Base-by-base conservation (phyloP, 2,329 filamentous ascomycete species). In the Neofusicoccum kwambonambiense region DNA sequence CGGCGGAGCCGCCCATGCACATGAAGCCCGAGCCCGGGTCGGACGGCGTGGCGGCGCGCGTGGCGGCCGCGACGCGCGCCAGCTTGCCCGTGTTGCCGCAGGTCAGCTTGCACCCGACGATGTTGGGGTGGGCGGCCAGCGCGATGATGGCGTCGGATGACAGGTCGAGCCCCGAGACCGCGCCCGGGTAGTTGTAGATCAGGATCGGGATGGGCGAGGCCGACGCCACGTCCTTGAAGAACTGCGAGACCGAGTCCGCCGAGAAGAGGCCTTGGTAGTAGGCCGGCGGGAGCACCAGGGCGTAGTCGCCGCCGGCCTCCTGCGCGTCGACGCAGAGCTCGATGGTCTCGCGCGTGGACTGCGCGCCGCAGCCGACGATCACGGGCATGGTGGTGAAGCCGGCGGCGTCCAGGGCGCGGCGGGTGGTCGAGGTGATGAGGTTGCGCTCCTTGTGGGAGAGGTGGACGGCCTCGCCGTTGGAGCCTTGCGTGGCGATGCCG, bases 381-480 rank as follows among this genome's bases (percentile, higher is more conserved):
- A 94, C 78, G 42, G 90, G 90, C 77, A 92, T 81, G 68, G 85
- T 78, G 0, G 81, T 73, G 76, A 86, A 91, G 2, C 90, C 89
- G 37, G 87, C 85, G 11, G 83, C 81, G 73, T 91, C 85, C 50
- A 93, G 82, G 13, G 90, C 89, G 67, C 85, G 83, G 45, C 91
- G 87, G 1, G 90, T 93, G 39, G 88, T 87, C 58, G 80, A 80
- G 6, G 89, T 93, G 70, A 94, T 86, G 60, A 86, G 79, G 54
- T 85, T 84, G 66, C 90, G 86, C 78, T 94, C 91, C 27, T 84
- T 80, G 70, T 89, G 88, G 49, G 88, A 87, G 39, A 94, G 83
- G 73, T 93, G 90, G 12, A 93, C 90, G 7, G 91, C 90, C 80
- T 95, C 91, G 71, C 91, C 91, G 73, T 94, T 94, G 73, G 89